Evolutionary conservation across 192 early-diverging fungal genomes (phyloP), one percentile per base, ranked within the genome.

Genomic region (Rhizophagus prolifer): DNA sequence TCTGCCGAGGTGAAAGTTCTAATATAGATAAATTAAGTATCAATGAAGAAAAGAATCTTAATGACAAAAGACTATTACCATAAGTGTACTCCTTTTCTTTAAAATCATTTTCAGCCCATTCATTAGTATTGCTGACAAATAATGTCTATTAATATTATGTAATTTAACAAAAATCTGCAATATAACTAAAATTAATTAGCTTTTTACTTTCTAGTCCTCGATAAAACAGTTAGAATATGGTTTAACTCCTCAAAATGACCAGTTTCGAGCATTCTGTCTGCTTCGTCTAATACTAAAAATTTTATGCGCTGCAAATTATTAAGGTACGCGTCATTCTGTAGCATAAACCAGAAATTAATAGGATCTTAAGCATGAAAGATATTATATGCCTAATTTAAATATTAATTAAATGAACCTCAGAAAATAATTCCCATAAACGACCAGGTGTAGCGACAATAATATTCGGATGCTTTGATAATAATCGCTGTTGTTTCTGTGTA

Each of bases 361-460:
- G 36, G 0, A 38, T 46, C 25, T 61, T 23, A 23, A 38, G 19
- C 13, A 61, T 61, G n/a, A 61, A n/a, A 12, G 8, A 12, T 60
- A n/a, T 38, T 25, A 25, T n/a, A 61, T 2, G n/a, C n/a, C 26
- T 61, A 12, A 12, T 9, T n/a, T 25, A 25, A 61, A 61, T 8
- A 23, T 23, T 26, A 25, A 26, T 26, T 25, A n/a, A 61, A 26
- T 61, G 12, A 61, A 66, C 74, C 50, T 75, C 81, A 30, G 81
- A 83, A 58, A 87, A 79, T 68, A 90, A 34, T 65, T 90, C 86
- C 79, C 82, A 94, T 58, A 94, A 85, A 58, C 91, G 90, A 59
- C 94, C 94, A 26, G 94, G 94, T 23, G 94, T 95, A 19, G 92
- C 94, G 21, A 95, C 88, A 75, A 95, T 87, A 23, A 95, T 87